phyloP scores from a whole-genome alignment of 2,329 filamentous ascomycete species.

The Exophiala phaeomuriformis region DNA sequence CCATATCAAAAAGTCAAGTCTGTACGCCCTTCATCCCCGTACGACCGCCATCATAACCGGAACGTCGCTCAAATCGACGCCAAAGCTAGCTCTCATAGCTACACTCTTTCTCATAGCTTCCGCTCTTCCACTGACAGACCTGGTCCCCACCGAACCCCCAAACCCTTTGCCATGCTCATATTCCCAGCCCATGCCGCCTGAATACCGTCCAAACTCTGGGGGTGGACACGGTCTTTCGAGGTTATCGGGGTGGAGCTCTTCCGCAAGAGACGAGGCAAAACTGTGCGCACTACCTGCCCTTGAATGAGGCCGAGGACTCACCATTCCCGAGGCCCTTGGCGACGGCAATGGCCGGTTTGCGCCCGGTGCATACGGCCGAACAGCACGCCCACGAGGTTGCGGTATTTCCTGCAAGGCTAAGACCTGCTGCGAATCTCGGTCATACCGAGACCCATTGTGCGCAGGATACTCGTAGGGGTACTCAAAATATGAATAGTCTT shows the following conservation, averaged over 20 bases:
- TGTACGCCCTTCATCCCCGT: not conserved
- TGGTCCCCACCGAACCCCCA: constrained; percentile 34
- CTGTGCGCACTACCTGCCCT: constrained; percentile 9
- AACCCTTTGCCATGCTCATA: constrained; percentile 32
- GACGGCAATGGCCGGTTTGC: constrained; percentile 2
- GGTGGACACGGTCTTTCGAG: constrained; percentile 5
- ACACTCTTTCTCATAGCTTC: constrained; percentile 17
- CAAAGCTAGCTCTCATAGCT: constrained; percentile 21
- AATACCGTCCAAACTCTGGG: constrained; percentile 31
- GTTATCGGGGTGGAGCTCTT: constrained; percentile 15
- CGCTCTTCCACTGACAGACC: constrained; percentile 18
- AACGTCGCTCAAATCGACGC: constrained; percentile 28
- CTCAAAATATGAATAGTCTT: not conserved
- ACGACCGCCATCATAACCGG: constrained; percentile 18
- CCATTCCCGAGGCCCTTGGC: not conserved
- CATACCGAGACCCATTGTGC: constrained; percentile 3
- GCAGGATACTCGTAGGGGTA: not conserved
- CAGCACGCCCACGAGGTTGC: not conserved
- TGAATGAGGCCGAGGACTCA: constrained; percentile 3
- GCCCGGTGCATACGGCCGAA: not conserved
- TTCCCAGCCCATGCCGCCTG: constrained; percentile 33
- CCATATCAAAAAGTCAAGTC: no score
- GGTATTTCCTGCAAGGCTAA: constrained; percentile 1
- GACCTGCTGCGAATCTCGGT: not conserved
- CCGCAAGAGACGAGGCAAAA: constrained; percentile 11